These are phyloP conservation scores for Botrytis medusae DNA, from an alignment of 2,329 filamentous ascomycete genomes.

Conservation along the genomic window DNA sequence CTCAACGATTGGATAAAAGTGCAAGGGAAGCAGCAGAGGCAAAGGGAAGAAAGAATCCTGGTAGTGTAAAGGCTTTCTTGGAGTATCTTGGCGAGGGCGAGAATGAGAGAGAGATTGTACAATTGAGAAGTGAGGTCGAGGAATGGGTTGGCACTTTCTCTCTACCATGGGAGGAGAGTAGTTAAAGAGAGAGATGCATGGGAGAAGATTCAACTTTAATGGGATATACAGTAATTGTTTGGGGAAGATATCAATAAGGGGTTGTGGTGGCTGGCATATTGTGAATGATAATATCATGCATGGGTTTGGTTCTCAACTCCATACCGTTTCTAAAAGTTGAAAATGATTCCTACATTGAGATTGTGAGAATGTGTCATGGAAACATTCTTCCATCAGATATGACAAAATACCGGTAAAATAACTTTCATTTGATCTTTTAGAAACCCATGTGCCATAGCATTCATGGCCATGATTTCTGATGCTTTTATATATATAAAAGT, in stretches of 20 bases:
- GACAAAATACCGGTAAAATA: neutral
- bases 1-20: conserved; percentile 71
- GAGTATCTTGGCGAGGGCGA: conserved; percentile 68
- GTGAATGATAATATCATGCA: conserved; percentile 11
- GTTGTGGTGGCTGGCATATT: neutral
- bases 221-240: neutral
- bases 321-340: neutral
- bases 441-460: neutral
- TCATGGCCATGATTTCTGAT: neutral
- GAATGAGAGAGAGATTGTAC: conserved; percentile 67
- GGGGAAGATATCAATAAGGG: neutral
- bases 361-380: neutral
- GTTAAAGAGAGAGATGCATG: neutral
- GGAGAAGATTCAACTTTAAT: conserved; percentile 4
- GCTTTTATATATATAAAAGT: neutral
- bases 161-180: conserved; percentile 59
- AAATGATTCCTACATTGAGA: neutral
- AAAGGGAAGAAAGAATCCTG: conserved; percentile 63
- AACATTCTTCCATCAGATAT: neutral
- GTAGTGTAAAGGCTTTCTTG: conserved; percentile 65
- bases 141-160: conserved; percentile 76
- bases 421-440: neutral
- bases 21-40: conserved; percentile 68
- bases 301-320: conserved; percentile 17
- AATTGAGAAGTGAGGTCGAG: conserved; percentile 71